Evolutionary conservation across 2,329 filamentous ascomycete genomes (phyloP), one percentile per base, ranked within the genome.

Genomic region (Paecilomyces sp.): DNA sequence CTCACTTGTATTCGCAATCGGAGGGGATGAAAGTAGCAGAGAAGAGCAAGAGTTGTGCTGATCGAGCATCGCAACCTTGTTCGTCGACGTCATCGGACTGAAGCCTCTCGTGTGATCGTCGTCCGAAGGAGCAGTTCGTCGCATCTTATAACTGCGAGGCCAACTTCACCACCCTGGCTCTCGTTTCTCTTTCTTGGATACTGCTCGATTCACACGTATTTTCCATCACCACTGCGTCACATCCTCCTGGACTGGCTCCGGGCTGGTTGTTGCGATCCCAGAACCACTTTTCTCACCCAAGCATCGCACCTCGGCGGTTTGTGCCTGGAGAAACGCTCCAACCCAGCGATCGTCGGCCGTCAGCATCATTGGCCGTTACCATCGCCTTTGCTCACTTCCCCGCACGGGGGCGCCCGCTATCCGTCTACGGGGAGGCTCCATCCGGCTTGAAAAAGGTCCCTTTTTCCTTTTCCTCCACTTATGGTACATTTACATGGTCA

Each of bases 31-130:
- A 4, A 22, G 2, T 18, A 15, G 18, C n/a, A 47, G 41, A 47
- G 18, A n/a, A 22, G 41, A 41, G 31, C 6, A 47, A 22, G 15
- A 47, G 41, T 22, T 47, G 41, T 18, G 41, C n/a, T 47, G 41
- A 47, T 47, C 41, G 41, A 47, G n/a, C 18, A 22, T 47, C 13
- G 15, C 36, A 47, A 47, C 13, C 36, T 15, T 47, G 41, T 3
- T 47, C 41, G 9, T 18, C 41, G n/a, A 47, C 41, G 41, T 47
- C 41, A 47, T 47, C n/a, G 28, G 34, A 6, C 31, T 33, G 31
- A 33, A 33, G 31, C 3, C 6, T 33, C 31, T 65, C 65, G 30
- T 41, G 36, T 41, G 36, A 41, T 41, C 36, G 36, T 41, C 36
- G 11, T 36, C 36, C 12, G 5, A 4, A 41, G 6, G 36, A 41